Percentiles rank a stretch among this genome's conserved stretches.
Evolutionary conservation across 805 yeast genomes (phyloP).

Genomic region (Saccharomycopsis javanensis): DNA sequence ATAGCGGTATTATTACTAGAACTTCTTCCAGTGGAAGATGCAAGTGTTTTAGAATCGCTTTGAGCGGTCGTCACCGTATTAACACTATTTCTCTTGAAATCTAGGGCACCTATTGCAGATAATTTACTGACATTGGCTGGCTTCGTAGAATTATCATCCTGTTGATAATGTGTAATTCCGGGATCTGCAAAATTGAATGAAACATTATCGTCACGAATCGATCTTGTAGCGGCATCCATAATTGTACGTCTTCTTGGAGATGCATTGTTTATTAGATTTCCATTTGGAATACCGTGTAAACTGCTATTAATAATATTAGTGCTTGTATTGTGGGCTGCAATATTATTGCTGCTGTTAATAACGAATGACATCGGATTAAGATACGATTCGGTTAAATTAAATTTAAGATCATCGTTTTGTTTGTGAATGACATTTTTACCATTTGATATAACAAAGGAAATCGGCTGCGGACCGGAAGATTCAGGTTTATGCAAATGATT

Average conservation of each 20-base stretch:
- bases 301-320: background rate
- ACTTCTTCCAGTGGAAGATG: background rate
- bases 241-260: conserved; percentile 17
- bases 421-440: background rate
- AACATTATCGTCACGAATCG: conserved; percentile 10
- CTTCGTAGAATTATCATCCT: background rate
- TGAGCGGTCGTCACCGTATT: background rate
- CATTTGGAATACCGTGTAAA: background rate
- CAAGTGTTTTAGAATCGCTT: background rate
- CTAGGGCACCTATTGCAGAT: background rate
- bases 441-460: background rate
- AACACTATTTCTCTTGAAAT: background rate
- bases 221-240: conserved; percentile 16
- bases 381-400: conserved; percentile 18
- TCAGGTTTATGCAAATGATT: background rate
- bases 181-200: background rate
- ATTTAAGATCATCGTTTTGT: conserved; percentile 14
- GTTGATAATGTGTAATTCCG: background rate
- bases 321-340: background rate
- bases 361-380: conserved; percentile 19
- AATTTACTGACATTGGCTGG: background rate
- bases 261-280: conserved; percentile 12
- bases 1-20: background rate
- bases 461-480: background rate
- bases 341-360: background rate